These are phyloP conservation scores for Hypoxylon sp. DNA, from an alignment of 2,329 filamentous ascomycete species.

Conservation along the genomic window DNA sequence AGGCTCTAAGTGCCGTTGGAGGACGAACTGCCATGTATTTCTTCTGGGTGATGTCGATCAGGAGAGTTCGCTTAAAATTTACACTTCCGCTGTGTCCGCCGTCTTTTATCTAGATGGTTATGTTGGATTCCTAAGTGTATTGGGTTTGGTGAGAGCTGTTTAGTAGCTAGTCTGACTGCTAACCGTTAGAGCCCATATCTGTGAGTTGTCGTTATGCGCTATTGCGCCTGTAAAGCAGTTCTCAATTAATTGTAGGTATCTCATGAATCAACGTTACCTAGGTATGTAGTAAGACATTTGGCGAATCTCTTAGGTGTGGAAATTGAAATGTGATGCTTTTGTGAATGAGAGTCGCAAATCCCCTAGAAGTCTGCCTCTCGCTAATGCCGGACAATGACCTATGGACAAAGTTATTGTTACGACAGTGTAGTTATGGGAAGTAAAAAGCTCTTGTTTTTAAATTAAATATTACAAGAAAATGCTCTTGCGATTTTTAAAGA, in stretches of 20 bases:
- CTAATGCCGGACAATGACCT: neutral
- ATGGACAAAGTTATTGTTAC: neutral
- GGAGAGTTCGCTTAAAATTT: conserved; percentile 8
- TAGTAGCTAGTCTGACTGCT: neutral
- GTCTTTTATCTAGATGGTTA: neutral
- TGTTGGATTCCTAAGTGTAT: neutral
- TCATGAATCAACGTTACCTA: neutral
- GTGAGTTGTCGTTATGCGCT: neutral
- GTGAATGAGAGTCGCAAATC: neutral
- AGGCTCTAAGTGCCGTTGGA: neutral
- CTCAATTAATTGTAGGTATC: neutral
- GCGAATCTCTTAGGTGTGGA: neutral
- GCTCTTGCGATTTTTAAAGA: neutral
- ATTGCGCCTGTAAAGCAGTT: neutral
- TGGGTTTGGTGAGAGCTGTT: neutral
- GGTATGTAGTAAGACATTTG: neutral
- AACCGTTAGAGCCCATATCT: neutral
- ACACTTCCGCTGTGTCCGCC: conserved; percentile 17
- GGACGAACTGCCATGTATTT: neutral
- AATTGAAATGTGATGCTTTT: neutral
- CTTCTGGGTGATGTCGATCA: conserved; percentile 17
- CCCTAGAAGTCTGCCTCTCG: neutral
- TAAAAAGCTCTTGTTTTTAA: neutral
- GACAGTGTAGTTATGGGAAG: neutral
- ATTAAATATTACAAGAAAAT: neutral